Evolutionary conservation across 495 filamentous ascomycete genomes (phyloP).

Genomic region (Penicillium mononematosum): DNA sequence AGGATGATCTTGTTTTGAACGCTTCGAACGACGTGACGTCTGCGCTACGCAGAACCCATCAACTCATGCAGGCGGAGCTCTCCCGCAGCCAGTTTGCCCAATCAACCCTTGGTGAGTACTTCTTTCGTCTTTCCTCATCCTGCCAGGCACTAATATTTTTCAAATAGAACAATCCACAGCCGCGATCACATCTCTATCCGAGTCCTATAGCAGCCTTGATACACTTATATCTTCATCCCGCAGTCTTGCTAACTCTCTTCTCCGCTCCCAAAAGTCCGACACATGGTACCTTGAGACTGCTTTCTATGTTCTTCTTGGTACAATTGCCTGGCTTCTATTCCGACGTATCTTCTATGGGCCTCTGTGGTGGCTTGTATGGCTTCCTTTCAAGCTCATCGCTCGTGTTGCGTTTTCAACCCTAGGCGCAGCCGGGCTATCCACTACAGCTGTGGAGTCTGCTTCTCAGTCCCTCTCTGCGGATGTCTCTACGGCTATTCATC

Average conservation of each 20-base stretch:
- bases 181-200: conserved; percentile 73
- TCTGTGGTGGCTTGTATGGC: conserved; percentile 81
- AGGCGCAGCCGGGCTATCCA: conserved; percentile 39
- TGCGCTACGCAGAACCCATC: conserved; percentile 79
- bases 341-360: conserved; percentile 84
- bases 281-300: conserved; percentile 94
- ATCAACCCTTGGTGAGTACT: conserved; percentile 63
- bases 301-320: conserved; percentile 74
- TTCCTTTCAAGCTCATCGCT: conserved; percentile 66
- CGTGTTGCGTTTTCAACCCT: conserved; percentile 47
- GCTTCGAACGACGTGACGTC: conserved; percentile 82
- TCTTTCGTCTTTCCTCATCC: not conserved
- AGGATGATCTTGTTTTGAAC: conserved; percentile 66
- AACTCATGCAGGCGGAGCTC: conserved; percentile 78
- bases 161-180: conserved; percentile 66
- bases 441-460: conserved; percentile 34
- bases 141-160: conserved; percentile 12
- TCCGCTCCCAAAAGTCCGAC: conserved; percentile 87
- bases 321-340: conserved; percentile 82
- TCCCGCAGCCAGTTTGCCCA: conserved; percentile 82
- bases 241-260: conserved; percentile 72
- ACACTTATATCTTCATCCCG: conserved; percentile 68
- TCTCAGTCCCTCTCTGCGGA: conserved; percentile 13
- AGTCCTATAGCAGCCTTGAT: conserved; percentile 76
- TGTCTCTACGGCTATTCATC: conserved; percentile 17